Evolutionary conservation across 2,329 filamentous ascomycete genomes (phyloP).

Genomic region (Paramyrothecium sp.): DNA sequence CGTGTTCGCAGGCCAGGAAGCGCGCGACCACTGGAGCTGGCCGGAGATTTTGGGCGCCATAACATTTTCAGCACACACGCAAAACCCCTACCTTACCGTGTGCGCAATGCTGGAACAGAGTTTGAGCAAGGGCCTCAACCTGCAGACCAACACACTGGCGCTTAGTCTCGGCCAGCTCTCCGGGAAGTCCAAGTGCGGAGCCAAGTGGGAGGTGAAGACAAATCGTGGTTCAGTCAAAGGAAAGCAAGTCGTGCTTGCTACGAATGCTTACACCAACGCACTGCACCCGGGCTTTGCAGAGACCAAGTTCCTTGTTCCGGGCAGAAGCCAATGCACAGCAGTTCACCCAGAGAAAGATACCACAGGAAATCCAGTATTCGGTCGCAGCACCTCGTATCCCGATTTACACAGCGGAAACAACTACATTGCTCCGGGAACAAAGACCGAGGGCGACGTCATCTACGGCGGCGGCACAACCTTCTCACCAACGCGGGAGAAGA

Average conservation of each 20-base stretch:
- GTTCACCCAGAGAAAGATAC: slow-evolving; percentile 28
- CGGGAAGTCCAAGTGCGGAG: slow-evolving; percentile 5
- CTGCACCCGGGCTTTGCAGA: slow-evolving; percentile 42
- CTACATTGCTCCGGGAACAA: slow-evolving; percentile 29
- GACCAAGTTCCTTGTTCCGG: slow-evolving; percentile 40
- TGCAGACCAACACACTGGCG: slow-evolving; percentile 53
- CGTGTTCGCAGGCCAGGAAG: slow-evolving; percentile 9
- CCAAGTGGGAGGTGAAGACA: slow-evolving; percentile 39
- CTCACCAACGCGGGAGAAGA: slow-evolving; percentile 15
- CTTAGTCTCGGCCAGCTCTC: slow-evolving; percentile 9
- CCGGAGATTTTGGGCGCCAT: slow-evolving; percentile 17
- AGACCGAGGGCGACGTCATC: slow-evolving; percentile 22
- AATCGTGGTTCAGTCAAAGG: slow-evolving; percentile 39
- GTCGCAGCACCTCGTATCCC: slow-evolving; percentile 16
- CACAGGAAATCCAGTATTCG: slow-evolving; percentile 13
- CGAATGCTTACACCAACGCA: slow-evolving; percentile 50
- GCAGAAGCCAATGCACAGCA: slow-evolving; percentile 49
- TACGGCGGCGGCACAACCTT: slow-evolving; percentile 20
- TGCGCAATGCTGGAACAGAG: slow-evolving; percentile 42
- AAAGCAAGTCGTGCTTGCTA: slow-evolving; percentile 46
- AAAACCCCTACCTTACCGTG: slow-evolving; percentile 20
- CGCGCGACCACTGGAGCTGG: slow-evolving; percentile 10
- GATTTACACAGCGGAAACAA: slow-evolving; percentile 29
- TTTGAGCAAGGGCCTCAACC: slow-evolving; percentile 41
- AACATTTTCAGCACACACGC: slow-evolving; percentile 15